Percentiles rank a stretch among this genome's conserved stretches.
These are phyloP conservation scores for Geotrichum cucujoidarum DNA, from an alignment of 1,139 yeast genomes.

Conservation along the genomic window DNA sequence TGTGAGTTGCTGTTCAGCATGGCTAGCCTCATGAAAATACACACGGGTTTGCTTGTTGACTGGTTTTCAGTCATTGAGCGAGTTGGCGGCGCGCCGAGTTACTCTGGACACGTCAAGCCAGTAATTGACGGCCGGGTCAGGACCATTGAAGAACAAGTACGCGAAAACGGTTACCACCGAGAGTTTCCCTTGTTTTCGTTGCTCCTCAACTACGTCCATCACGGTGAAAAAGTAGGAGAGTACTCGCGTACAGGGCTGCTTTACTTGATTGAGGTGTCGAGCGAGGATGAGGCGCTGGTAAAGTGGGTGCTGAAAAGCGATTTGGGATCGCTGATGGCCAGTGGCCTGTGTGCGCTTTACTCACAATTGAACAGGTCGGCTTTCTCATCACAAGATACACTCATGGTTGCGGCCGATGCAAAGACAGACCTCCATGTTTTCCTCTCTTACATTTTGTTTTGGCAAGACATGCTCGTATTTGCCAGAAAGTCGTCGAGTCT, in stretches of 20 bases:
- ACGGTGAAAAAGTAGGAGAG: conserved; percentile 32
- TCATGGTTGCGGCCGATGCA: background rate
- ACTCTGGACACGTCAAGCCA: background rate
- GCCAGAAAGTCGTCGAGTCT: conserved; percentile 23
- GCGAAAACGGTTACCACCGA: conserved; percentile 12
- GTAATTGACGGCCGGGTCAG: background rate
- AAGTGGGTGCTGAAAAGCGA: conserved; percentile 32
- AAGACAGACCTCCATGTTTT: conserved; percentile 24
- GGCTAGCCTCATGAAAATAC: conserved; percentile 24
- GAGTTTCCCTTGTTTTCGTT: conserved; percentile 29
- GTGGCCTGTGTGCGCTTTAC: conserved; percentile 35
- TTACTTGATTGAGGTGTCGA: conserved; percentile 30
- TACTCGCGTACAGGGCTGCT: conserved; percentile 33
- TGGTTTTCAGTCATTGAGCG: conserved; percentile 24
- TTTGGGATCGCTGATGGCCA: conserved; percentile 32
- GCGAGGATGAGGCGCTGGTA: conserved; percentile 25
- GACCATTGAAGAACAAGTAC: background rate
- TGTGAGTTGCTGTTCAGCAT: conserved; percentile 23
- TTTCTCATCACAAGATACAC: background rate
- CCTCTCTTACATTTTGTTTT: conserved; percentile 30
- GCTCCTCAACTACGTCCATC: conserved; percentile 30
- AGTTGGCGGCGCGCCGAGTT: conserved; percentile 17
- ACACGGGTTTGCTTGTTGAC: conserved; percentile 19
- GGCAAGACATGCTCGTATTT: conserved; percentile 32
- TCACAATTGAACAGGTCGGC: conserved; percentile 24